Evolutionary conservation across 805 yeast genomes (phyloP), one percentile per base, ranked within the genome.

Genomic region (Zygotorulaspora florentina): DNA sequence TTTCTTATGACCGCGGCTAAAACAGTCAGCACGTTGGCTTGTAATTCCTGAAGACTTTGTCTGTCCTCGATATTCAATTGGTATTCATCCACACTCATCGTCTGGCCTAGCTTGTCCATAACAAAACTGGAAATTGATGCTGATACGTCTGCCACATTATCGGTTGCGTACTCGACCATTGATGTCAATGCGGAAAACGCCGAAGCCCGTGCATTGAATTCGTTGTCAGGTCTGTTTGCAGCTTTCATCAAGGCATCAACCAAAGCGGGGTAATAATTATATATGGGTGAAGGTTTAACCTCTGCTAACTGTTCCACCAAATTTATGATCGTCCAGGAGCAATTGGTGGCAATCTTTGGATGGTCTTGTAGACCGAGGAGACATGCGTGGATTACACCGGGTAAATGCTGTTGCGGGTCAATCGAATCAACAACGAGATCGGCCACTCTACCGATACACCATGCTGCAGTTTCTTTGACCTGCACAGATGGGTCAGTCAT

Each of bases 371-470:
- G 73, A n/a, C 99, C 99, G 31, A 72, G 63, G 39, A 83, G 66
- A 52, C 93, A 76, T 0, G 96, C 93, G 43, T 76, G 73, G 45
- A 93, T 69, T 43, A 93, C 80, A 37, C 71, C 73, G 23, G 91
- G 88, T 52, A 93, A 73, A 62, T 83, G 83, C 3, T 69, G 65
- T 36, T 78, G 74, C 23, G 78, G 64, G 56, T 85, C 85, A 52
- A 91, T 81, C 3, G 95, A 87, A 42, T 79, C 86, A 51, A 86
- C 77, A 35, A 83, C 87, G 42, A 84, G 70, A 61, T 93, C 98
- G 9, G 97, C 95, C 57, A 93, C 87, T 67, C 96, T 81, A 47
- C 99, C 99, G 50, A 93, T 73, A 70, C 98, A 91, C 99, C 99
- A 93, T 3, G 98, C 95, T 28, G 89, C 96, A 1, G 99, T 90